phyloP scores from a whole-genome alignment of 352 stramenopile genomes.

The Phytophthora nicotianae region DNA sequence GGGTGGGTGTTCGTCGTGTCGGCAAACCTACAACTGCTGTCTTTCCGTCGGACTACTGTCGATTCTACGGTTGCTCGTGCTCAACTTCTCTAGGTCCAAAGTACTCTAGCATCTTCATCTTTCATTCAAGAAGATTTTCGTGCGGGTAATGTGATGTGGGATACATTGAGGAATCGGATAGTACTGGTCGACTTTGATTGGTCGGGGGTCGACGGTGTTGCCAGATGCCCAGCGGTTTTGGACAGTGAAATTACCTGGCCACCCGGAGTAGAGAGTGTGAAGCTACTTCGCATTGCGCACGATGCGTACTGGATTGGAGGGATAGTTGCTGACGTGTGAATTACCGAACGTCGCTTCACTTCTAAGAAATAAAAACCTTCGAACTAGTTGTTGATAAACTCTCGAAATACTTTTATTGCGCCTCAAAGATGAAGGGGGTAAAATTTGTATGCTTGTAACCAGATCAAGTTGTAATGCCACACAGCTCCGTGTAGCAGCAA shows the following conservation, averaged over 20 bases:
- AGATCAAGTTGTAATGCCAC: too few relatives aligned
- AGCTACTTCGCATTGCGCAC: slow-evolving; percentile 22
- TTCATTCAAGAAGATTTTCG: slow-evolving; percentile 18
- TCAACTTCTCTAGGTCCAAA: slow-evolving; percentile 25
- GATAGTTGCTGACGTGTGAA: background rate
- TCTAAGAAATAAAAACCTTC: too few relatives aligned
- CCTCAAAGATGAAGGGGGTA: too few relatives aligned
- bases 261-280: slow-evolving; percentile 22
- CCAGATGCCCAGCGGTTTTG: slow-evolving; percentile 34
- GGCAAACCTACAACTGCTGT: slow-evolving; percentile 16
- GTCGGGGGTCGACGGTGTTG: slow-evolving; percentile 28
- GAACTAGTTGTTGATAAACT: too few relatives aligned
- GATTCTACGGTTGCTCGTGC: background rate
- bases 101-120: slow-evolving; percentile 5
- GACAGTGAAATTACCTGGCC: slow-evolving; percentile 28
- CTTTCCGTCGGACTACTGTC: background rate
- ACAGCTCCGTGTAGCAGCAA: too few relatives aligned
- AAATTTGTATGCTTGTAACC: too few relatives aligned
- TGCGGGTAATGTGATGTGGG: slow-evolving; percentile 32
- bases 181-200: slow-evolving; percentile 42
- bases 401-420: too few relatives aligned
- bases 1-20: slow-evolving; percentile 38
- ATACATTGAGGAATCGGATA: slow-evolving; percentile 30
- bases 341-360: too few relatives aligned
- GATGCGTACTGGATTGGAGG: slow-evolving; percentile 15